Base-by-base conservation (phyloP, 805 yeast species). In the Alloascoidea africana region DNA sequence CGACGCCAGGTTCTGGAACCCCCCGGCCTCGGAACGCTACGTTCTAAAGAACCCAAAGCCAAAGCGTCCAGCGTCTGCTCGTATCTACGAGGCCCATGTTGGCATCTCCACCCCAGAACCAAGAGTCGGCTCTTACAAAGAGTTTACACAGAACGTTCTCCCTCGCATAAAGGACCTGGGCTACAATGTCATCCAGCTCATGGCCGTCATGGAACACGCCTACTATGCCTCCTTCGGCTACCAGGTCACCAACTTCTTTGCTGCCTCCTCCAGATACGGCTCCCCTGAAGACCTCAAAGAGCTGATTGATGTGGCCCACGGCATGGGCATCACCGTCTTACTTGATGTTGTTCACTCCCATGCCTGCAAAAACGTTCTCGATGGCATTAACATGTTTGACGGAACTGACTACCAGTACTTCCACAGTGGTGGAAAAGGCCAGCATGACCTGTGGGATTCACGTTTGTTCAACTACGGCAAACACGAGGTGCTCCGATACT, bases 171-270 rank as follows among this genome's bases (percentile, higher is more conserved):
- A 74, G 47, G 72, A 78, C 44, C 66, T 87, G 42, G 96, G 96
- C 27, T 89, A 89, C 57, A 85, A 91, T 56, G 76, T 94, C 3
- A 80, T 89, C 48, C 98, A 89, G 59, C 66, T 89, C 52, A 89
- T 89, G 98, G 96, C 98, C 0, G 70, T 89, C 34, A 89, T 89
- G 98, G 98, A 89, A 58, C 98, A 89, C 55, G 97, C 98, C 1
- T 89, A 89, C 55, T 89, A 89, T 55, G 98, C 96, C 1, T 84
- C 95, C 2, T 89, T 89, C 55, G 98, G 98, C n/a, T 89, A 89
- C 55, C 98, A 89, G 57, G 76, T 89, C 17, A 87, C 97, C 16
- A 82, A 79, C 42, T 91, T 89, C 54, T 89, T 82, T 55, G 96
- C 97, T 2, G 66, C 71, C 16, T 76, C 91, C 38, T 87, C 96